Conservation (phyloP, 352 stramenopile genomes). For the Globisporangium perplexum region DNA sequence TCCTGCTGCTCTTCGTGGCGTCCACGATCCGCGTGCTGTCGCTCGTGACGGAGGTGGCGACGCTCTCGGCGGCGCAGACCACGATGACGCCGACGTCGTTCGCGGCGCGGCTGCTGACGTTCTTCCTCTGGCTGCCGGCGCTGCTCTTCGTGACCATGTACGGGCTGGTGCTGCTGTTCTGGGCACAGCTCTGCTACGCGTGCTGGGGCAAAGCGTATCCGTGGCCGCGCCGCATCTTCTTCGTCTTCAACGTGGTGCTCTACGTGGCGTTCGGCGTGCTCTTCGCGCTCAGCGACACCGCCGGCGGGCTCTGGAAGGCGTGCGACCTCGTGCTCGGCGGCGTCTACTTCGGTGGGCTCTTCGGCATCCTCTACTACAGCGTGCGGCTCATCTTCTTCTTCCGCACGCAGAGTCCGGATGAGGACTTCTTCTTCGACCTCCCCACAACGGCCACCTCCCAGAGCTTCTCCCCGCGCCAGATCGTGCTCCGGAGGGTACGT, state of each 20-base stretch:
- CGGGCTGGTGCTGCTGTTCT: slow-evolving; percentile 79
- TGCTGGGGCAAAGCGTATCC: slow-evolving; percentile 71
- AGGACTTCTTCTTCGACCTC: slow-evolving; percentile 84
- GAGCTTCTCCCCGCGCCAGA: slow-evolving; percentile 39
- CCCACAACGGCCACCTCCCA: slow-evolving; percentile 21
- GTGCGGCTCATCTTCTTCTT: slow-evolving; percentile 78
- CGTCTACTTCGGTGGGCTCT: slow-evolving; percentile 59
- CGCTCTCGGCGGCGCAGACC: slow-evolving; percentile 30
- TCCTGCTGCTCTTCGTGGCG: slow-evolving; percentile 65
- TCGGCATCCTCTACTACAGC: slow-evolving; percentile 78
- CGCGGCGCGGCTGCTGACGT: slow-evolving; percentile 37
- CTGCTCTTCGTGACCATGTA: slow-evolving; percentile 87
- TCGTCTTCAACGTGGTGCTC: slow-evolving; percentile 68
- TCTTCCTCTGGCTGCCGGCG: slow-evolving; percentile 72
- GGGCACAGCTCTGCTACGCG: slow-evolving; percentile 79
- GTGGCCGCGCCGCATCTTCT: slow-evolving; percentile 70
- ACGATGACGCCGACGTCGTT: slow-evolving; percentile 34
- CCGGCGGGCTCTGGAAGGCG: slow-evolving; percentile 51
- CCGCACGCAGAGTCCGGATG: slow-evolving; percentile 57
- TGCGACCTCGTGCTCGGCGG: slow-evolving; percentile 61
- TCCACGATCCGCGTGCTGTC: slow-evolving; percentile 56
- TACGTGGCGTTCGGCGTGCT: slow-evolving; percentile 55
- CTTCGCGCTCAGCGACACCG: slow-evolving; percentile 35
- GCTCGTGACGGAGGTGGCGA: slow-evolving; percentile 53
- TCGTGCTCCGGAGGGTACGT: slow-evolving; percentile 59